phyloP scores from a whole-genome alignment of 208 protist genomes.

The Porcisia hertigi region DNA sequence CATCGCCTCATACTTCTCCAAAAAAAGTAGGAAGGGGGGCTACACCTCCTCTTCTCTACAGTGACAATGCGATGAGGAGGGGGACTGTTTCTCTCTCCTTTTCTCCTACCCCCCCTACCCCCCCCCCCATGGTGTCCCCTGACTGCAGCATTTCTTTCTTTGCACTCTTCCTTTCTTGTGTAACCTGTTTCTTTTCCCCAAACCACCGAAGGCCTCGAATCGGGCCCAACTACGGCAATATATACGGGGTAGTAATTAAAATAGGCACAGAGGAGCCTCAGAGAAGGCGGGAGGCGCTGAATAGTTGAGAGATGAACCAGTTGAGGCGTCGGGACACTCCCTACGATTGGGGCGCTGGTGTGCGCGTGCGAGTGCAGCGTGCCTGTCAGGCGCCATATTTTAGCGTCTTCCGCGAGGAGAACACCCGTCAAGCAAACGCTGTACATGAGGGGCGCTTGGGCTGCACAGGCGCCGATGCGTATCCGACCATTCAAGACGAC shows the following conservation, averaged over 20 bases:
- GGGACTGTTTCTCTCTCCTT: too few species aligned
- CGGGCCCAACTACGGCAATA: too few species aligned
- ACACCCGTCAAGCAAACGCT: constrained; percentile 38
- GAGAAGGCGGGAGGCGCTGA: neutral
- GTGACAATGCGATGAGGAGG: neutral
- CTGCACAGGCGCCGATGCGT: neutral
- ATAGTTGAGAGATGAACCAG: constrained; percentile 12
- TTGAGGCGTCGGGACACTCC: neutral
- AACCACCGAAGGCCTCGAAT: neutral
- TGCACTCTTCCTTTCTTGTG: neutral
- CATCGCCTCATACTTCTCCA: neutral
- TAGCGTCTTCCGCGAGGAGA: constrained; percentile 74
- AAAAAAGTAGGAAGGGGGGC: neutral
- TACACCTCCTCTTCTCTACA: neutral
- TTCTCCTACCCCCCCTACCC: too few species aligned
- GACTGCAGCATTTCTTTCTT: neutral
- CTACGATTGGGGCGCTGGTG: constrained; percentile 38
- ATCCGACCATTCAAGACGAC: constrained; percentile 28
- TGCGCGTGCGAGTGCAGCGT: constrained; percentile 48
- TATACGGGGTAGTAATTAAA: neutral
- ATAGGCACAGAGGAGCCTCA: neutral
- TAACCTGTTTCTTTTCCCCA: neutral
- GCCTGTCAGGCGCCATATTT: constrained; percentile 52
- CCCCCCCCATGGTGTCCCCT: neutral
- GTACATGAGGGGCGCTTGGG: constrained; percentile 28